A percentile compares a stretch with the other conserved stretches of the same genome.
Conservation (phyloP, 1,284 basidiomycete genomes). For the Coniferiporia sulphurascens region DNA sequence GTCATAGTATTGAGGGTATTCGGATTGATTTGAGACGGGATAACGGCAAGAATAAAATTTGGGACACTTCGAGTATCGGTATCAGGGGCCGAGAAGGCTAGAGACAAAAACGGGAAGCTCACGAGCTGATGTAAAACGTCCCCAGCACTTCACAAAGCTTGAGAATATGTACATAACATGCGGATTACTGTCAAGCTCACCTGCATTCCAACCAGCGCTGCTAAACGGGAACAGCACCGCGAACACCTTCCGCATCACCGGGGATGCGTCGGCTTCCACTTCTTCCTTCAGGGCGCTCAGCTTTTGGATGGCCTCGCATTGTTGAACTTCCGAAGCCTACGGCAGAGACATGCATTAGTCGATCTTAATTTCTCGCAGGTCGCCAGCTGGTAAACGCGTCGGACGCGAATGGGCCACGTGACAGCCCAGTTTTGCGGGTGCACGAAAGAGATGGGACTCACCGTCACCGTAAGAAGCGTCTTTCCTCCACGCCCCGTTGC, state of each 20-base stretch:
- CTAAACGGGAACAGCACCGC: conserved; percentile 79
- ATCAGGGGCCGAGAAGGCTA: not conserved
- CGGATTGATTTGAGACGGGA: conserved; percentile 77
- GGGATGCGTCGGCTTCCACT: conserved; percentile 59
- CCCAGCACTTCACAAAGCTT: conserved; percentile 54
- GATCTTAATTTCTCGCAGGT: not conserved
- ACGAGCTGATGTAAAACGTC: conserved; percentile 94
- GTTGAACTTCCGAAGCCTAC: conserved; percentile 34
- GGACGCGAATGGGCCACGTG: conserved; percentile 12
- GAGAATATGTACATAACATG: conserved; percentile 5
- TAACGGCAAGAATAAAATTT: conserved; percentile 88
- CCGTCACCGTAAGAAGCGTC: not conserved
- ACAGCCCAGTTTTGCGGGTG: not conserved
- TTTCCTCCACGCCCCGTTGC: not conserved
- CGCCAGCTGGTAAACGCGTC: not conserved
- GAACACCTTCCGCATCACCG: conserved; percentile 73
- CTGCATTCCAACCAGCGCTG: conserved; percentile 74
- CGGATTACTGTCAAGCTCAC: conserved; percentile 31
- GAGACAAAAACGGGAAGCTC: conserved; percentile 30
- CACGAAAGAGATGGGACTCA: not conserved
- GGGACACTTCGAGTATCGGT: conserved; percentile 54
- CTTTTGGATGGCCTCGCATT: conserved; percentile 46
- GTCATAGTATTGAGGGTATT: conserved; percentile 89
- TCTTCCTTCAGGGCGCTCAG: conserved; percentile 54
- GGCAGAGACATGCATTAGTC: not conserved